Conservation (phyloP, 1,139 yeast species). For the Candida tropicalis region DNA sequence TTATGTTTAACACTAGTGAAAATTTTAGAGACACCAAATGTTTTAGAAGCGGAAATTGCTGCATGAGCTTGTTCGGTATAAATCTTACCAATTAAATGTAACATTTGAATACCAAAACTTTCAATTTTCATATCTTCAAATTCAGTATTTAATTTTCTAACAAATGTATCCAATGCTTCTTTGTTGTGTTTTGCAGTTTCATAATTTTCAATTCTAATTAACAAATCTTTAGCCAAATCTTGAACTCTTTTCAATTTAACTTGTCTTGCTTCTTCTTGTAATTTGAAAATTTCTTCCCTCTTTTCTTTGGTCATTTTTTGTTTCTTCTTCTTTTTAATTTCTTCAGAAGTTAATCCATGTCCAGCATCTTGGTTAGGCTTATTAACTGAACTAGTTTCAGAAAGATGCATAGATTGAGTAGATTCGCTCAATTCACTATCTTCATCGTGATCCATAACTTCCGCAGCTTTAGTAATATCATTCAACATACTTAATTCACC, state of each 20-base stretch:
- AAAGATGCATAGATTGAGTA: slow-evolving; percentile 2
- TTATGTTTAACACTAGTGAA: slow-evolving; percentile 50
- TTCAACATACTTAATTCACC: slow-evolving; percentile 89
- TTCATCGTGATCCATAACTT: slow-evolving; percentile 43
- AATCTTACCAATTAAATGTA: slow-evolving; percentile 62
- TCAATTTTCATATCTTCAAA: slow-evolving; percentile 59
- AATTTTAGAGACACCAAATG: slow-evolving; percentile 54
- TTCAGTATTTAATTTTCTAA: slow-evolving; percentile 50
- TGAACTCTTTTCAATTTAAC: slow-evolving; percentile 58
- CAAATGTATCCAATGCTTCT: slow-evolving; percentile 41
- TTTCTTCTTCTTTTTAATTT: slow-evolving; percentile 29
- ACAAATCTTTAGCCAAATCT: slow-evolving; percentile 51
- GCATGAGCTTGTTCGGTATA: slow-evolving; percentile 62
- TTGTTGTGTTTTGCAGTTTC: slow-evolving; percentile 27
- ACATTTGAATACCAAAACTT: slow-evolving; percentile 50
- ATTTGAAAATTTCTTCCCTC: slow-evolving; percentile 54
- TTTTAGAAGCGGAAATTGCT: slow-evolving; percentile 37
- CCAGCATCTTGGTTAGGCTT: neutral
- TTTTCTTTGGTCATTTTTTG: slow-evolving; percentile 52
- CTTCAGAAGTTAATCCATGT: slow-evolving; percentile 21
- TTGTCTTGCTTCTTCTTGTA: slow-evolving; percentile 57
- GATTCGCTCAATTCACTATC: slow-evolving; percentile 2
- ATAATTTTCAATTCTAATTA: slow-evolving; percentile 45
- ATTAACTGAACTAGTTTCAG: slow-evolving; percentile 6
- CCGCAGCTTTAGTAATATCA: slow-evolving; percentile 75